These are phyloP conservation scores for Hydnum rufescens DNA, from an alignment of 768 basidiomycete genomes.

Conservation along the genomic window DNA sequence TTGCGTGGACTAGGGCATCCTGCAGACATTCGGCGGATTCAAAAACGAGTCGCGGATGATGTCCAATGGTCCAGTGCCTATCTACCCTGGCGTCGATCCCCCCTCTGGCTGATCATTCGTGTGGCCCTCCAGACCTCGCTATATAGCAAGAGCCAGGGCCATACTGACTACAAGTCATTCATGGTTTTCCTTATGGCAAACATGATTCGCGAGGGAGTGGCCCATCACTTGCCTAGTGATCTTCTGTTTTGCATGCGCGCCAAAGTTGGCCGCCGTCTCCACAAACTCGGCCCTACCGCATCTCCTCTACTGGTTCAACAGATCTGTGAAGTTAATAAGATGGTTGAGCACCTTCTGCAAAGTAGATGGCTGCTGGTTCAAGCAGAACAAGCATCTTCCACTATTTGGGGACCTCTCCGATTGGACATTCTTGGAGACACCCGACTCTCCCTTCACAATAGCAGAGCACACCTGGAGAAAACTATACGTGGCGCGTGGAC, in stretches of 20 bases:
- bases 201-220: conserved; percentile 14
- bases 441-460: neutral
- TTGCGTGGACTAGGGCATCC: conserved; percentile 22
- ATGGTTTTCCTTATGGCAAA: conserved; percentile 24
- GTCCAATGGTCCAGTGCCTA: conserved; percentile 23
- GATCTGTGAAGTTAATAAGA: neutral
- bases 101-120: conserved; percentile 31
- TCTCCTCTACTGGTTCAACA: neutral
- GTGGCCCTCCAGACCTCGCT: conserved; percentile 23
- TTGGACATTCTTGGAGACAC: conserved; percentile 2
- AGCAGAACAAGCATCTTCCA: neutral
- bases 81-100: conserved; percentile 30
- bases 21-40: conserved; percentile 15
- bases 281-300: conserved; percentile 6
- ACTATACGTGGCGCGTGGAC: neutral
- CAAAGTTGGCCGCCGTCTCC: conserved; percentile 15
- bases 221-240: conserved; percentile 14
- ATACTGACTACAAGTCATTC: conserved; percentile 27
- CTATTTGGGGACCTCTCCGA: neutral
- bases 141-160: neutral
- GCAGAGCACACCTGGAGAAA: neutral
- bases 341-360: neutral
- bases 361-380: neutral
- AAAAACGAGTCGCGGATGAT: conserved; percentile 30
- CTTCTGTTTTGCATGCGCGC: conserved; percentile 16